Base-by-base conservation (phyloP, 192 early-diverging fungal genomes). In the Coemansia sp. region DNA sequence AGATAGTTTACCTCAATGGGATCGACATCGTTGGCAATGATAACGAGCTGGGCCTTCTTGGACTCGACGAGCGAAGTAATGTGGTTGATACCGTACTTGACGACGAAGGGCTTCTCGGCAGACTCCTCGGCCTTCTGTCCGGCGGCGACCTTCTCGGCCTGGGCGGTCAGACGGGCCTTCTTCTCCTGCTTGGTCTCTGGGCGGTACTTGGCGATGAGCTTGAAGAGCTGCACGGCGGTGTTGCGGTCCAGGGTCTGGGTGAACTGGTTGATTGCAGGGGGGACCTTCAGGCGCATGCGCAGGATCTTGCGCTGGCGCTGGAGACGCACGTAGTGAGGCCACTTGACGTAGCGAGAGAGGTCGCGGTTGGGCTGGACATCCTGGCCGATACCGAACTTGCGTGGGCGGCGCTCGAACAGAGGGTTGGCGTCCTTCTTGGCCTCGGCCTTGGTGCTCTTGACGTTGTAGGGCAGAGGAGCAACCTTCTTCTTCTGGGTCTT, bases 21-120 rank as follows among this genome's bases (percentile, higher is more conserved):
- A 88, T 99, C 97, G 79, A 99, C 96, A 85, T 99, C 97, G 79
- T 98, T 90, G 78, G 98, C 98, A 88, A 99, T 99, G 80, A 99
- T 90, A 61, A 99, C 98, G 67, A 99, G 89, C 86, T 93, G 88
- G 79, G 98, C 95, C 92, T 97, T 97, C 94, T 99, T 99, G 87
- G 92, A 90, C 90, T 99, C 98, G 67, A 99, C 86, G 46, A 99
- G 89, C 66, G 93, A 94, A 78, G 96, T 96, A 80, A 99, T 93
- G 89, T 99, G 98, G 91, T 99, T 99, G 86, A 99, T 95, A 88
- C 98, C 98, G 88, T 96, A 95, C 94, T 99, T 98, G 89, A 99
- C 92, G 66, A 94, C 85, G 77, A 91, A 84, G 67, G 96, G 96
- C 94, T 98, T 98, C 88, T 95, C 93, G 74, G 91, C 85, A 33